Evolutionary conservation across 2,329 filamentous ascomycete genomes (phyloP), one percentile per base, ranked within the genome.

Genomic region (Phialocephala subalpina): DNA sequence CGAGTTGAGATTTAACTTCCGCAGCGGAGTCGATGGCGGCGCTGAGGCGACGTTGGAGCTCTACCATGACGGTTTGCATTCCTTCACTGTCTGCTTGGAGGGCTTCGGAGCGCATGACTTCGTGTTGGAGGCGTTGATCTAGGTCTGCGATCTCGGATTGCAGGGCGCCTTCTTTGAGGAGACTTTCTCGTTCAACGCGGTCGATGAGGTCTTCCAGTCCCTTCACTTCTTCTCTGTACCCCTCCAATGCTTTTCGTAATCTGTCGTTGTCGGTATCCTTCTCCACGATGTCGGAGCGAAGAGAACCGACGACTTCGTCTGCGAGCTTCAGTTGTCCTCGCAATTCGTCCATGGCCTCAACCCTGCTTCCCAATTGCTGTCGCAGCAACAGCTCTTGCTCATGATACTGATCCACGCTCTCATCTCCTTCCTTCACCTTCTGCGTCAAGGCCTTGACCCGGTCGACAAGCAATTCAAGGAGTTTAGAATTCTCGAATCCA

Each of bases 381-480:
- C 86, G 82, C 14, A 90, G 79, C 0, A 83, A 84, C 0, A 80
- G 76, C 76, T 89, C 86, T 6, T 85, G 81, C 25, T 81, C 81
- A 72, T 86, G 86, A 75, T 88, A 87, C 76, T 89, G 85, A 73
- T 89, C 87, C 38, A 90, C 84, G 33, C 79, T 76, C n/a, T 80
- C 80, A 57, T 88, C 86, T 47, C 78, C 80, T 57, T 85, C 83
- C 33, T 79, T 81, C 9, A 77, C 78, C 61, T 79, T 80, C 52
- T 79, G 80, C 1, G 83, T 78, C 36, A 89, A 80, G 16, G 80
- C 78, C 2, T 84, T 82, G 1, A 90, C 80, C 0, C 82, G 79
- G 0, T 73, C 73, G 0, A 89, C 80, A 5, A 89, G 74, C 14
- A 88, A 80, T 64, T 87, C 84, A 0, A 90, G 80, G 0, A 90